A percentile compares a stretch with the other conserved stretches of the same genome.
Evolutionary conservation across 1,284 basidiomycete genomes (phyloP).

Genomic region (Mycocalia duriaeana): DNA sequence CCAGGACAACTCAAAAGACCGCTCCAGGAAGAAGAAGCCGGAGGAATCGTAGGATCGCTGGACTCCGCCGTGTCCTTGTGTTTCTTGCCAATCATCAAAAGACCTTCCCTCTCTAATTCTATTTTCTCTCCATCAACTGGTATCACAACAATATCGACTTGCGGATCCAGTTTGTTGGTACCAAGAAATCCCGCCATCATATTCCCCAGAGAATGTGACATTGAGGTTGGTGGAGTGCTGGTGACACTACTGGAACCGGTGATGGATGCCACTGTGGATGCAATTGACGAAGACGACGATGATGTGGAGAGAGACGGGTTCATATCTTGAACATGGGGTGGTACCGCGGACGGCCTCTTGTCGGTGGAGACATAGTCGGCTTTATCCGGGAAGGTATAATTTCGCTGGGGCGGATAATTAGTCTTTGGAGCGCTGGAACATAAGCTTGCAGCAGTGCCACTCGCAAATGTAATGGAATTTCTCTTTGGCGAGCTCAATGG

Average conservation of each 20-base stretch:
- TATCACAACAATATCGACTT: conserved; percentile 5
- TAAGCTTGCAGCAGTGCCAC: conserved; percentile 25
- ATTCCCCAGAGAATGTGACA: conserved; percentile 42
- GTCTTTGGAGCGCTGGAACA: conserved; percentile 36
- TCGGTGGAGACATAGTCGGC: neutral
- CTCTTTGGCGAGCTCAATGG: too few relatives aligned
- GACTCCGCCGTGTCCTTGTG: too few relatives aligned
- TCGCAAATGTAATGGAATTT: conserved; percentile 17
- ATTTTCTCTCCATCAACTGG: conserved; percentile 7
- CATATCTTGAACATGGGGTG: conserved; percentile 21
- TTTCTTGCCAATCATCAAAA: conserved; percentile 23
- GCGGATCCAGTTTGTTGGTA: conserved; percentile 25
- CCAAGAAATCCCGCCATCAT: conserved; percentile 36
- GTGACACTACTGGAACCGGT: conserved; percentile 38
- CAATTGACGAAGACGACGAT: conserved; percentile 48
- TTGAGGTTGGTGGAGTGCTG: conserved; percentile 55
- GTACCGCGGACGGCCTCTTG: conserved; percentile 13
- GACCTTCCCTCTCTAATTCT: conserved; percentile 16
- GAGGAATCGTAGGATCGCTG: too few relatives aligned
- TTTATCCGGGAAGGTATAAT: conserved; percentile 11
- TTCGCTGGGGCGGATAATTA: conserved; percentile 29
- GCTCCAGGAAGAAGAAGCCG: too few relatives aligned
- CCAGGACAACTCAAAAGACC: too few relatives aligned
- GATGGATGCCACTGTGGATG: conserved; percentile 35
- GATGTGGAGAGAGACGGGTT: conserved; percentile 36